Evolutionary conservation across 768 basidiomycete species (phyloP).

Genomic region (Lyophyllum shimeji): DNA sequence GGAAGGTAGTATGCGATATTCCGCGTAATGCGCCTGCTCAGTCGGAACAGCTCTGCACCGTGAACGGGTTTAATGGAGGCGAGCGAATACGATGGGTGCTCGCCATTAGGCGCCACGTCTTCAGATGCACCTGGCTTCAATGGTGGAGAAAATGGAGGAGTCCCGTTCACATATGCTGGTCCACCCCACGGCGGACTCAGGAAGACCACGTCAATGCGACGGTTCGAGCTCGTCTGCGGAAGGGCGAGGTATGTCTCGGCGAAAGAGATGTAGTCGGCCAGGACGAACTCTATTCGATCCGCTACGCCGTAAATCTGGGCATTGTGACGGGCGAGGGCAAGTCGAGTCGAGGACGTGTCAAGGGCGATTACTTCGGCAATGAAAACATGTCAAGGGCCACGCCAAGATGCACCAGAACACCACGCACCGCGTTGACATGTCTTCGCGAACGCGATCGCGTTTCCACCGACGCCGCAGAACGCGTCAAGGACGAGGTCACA

Average conservation of each 20-base stretch:
- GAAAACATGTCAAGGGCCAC: background rate
- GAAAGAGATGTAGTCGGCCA: constrained; percentile 83
- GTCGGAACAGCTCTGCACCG: constrained; percentile 77
- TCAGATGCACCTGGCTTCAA: constrained; percentile 7
- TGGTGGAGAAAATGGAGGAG: constrained; percentile 14
- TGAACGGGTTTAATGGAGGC: constrained; percentile 75
- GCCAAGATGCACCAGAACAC: background rate
- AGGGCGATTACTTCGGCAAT: constrained; percentile 79
- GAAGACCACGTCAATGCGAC: constrained; percentile 85
- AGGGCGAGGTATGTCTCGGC: constrained; percentile 49
- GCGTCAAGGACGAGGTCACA: constrained; percentile 86
- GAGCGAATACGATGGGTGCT: constrained; percentile 64
- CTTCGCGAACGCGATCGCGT: constrained; percentile 94
- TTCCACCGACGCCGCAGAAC: constrained; percentile 97
- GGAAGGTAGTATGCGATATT: constrained; percentile 93
- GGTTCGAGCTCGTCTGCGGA: constrained; percentile 22
- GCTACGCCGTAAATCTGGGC: constrained; percentile 93
- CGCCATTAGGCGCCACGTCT: constrained; percentile 18
- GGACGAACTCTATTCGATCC: constrained; percentile 92
- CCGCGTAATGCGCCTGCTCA: constrained; percentile 68
- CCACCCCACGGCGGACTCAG: constrained; percentile 97
- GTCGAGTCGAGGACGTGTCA: constrained; percentile 80
- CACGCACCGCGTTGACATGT: constrained; percentile 90
- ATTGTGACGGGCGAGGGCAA: constrained; percentile 91
- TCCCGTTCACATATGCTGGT: constrained; percentile 60